These are phyloP conservation scores for Sugiyamaella chiloensis DNA, from an alignment of 805 yeast species.

Conservation along the genomic window DNA sequence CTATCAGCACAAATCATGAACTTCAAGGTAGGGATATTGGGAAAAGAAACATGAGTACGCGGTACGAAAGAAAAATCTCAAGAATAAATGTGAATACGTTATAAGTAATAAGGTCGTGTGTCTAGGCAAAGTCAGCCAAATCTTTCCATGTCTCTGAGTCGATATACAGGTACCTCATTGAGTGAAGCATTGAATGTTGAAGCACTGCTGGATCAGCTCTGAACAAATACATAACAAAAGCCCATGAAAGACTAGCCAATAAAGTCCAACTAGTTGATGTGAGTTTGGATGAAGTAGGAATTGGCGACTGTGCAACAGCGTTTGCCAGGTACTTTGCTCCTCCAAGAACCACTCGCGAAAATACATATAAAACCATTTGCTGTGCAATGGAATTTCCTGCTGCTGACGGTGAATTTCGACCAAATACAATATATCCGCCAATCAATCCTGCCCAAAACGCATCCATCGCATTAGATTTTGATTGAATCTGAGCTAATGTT, in stretches of 20 bases:
- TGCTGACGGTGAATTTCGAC: conserved; percentile 29
- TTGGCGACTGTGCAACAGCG: conserved; percentile 9
- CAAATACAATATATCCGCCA: conserved; percentile 43
- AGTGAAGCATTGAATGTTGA: conserved; percentile 61
- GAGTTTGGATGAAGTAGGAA: not conserved
- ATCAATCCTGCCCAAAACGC: conserved; percentile 38
- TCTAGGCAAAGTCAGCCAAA: conserved; percentile 21
- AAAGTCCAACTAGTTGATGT: conserved; percentile 50
- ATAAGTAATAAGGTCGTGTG: too few relatives aligned
- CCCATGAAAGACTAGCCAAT: conserved; percentile 69
- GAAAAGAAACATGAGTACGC: too few relatives aligned
- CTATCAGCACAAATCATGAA: too few relatives aligned
- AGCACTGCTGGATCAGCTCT: conserved; percentile 58
- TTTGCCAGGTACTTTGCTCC: conserved; percentile 46
- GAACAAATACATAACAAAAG: conserved; percentile 66
- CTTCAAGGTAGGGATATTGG: too few relatives aligned
- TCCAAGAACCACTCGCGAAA: conserved; percentile 65
- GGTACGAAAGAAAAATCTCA: too few relatives aligned
- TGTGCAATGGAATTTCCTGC: conserved; percentile 50
- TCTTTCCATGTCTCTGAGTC: conserved; percentile 49
- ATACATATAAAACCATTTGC: conserved; percentile 71
- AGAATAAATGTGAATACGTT: too few relatives aligned
- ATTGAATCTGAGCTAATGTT: conserved; percentile 17
- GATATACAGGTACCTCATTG: conserved; percentile 70
- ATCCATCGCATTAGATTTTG: conserved; percentile 20